Conservation (phyloP, 2,329 filamentous ascomycete genomes). For the Sporothrix luriei region DNA sequence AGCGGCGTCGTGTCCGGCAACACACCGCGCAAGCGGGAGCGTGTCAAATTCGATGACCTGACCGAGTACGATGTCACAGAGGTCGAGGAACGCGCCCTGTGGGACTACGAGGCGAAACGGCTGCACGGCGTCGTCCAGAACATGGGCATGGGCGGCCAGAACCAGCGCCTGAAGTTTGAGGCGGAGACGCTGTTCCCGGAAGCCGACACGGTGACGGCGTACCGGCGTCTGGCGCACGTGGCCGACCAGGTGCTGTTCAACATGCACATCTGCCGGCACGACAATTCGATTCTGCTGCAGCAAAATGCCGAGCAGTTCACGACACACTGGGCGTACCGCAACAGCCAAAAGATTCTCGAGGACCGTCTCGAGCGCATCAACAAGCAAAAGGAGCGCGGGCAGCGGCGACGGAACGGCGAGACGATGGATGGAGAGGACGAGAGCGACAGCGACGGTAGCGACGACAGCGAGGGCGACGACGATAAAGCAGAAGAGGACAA, state of each 20-base stretch:
- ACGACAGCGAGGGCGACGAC: neutral
- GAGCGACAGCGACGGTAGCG: neutral
- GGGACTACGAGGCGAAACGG: conserved; percentile 21
- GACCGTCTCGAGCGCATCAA: conserved; percentile 22
- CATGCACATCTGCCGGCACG: conserved; percentile 27
- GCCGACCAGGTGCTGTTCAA: conserved; percentile 28
- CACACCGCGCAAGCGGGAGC: conserved; percentile 24
- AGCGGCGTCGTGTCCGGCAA: conserved; percentile 23
- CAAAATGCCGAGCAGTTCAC: conserved; percentile 2
- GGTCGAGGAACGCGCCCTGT: conserved; percentile 21
- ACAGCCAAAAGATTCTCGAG: conserved; percentile 24
- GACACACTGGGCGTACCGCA: conserved; percentile 19
- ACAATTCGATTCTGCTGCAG: conserved; percentile 20
- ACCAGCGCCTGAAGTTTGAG: conserved; percentile 14
- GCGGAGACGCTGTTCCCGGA: conserved; percentile 14
- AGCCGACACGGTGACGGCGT: conserved; percentile 17
- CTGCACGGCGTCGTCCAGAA: conserved; percentile 23
- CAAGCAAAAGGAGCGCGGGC: neutral
- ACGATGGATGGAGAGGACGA: neutral
- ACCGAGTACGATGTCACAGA: conserved; percentile 29
- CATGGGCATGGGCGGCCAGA: conserved; percentile 13
- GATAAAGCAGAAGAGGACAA: neutral
- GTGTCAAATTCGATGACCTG: conserved; percentile 23
- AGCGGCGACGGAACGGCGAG: conserved; percentile 6
- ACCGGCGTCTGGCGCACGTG: conserved; percentile 16